Base-by-base conservation (phyloP, 768 basidiomycete genomes). In the Phylloporus rhodoxanthus region DNA sequence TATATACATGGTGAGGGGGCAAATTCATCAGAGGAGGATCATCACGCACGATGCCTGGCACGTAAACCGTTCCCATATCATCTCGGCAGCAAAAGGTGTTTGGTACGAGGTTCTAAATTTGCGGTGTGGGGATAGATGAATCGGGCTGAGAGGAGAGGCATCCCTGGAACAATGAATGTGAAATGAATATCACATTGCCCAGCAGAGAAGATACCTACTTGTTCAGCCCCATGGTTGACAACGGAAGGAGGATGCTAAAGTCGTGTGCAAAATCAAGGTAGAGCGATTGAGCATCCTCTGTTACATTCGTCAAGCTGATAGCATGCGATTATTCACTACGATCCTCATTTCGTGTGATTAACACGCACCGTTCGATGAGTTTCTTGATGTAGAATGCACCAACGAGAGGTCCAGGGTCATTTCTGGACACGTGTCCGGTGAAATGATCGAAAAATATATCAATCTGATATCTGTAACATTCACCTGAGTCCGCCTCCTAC, bases 241-340 rank as follows among this genome's bases (percentile, higher is more conserved):
- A 52, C n/a, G 66, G 63, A 19, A 70, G 8, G 47, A 73, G 64
- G 40, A 75, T 68, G 19, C 60, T 70, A 9, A 60, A 59, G 43
- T 74, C 71, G 45, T 74, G 73, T 2, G 66, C 71, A 47, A 75
- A 73, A 50, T 75, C 74, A 14, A 75, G 65, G 58, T 70, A 68
- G 26, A 72, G 58, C 17, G 19, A 6, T 20, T 43, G 28, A 17
- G 42, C 28, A 4, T 29, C 10, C 28, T 29, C 64, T 2, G 65
- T 67, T 13, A 57, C 42, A 54, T 69, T 65, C 25, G 67, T 63
- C 43, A 72, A 62, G n/a, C 71, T 72, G 29, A 30, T 14, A 2
- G 4, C 7, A 7, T 26, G 11, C 5, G 3, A 20, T 39, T 23
- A 43, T 44, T 29, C n/a, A 33, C 10, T 11, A 1, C 34, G 4